phyloP scores from a whole-genome alignment of 2,329 filamentous ascomycete species.

The Colletotrichum tropicale region DNA sequence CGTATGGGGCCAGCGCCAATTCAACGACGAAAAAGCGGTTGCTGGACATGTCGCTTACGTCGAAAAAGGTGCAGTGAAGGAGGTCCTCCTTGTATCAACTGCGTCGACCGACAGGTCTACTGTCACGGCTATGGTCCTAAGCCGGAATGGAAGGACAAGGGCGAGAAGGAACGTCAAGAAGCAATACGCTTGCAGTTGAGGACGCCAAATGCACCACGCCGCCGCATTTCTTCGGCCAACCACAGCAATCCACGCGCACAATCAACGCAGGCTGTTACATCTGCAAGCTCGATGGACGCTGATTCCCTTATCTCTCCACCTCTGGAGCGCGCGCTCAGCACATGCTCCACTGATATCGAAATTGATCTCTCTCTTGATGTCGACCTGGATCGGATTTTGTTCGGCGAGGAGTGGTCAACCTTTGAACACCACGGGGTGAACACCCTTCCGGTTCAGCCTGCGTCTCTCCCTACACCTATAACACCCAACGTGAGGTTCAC shows the following conservation, averaged over 20 bases:
- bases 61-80: background rate
- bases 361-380: background rate
- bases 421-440: background rate
- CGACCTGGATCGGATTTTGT: background rate
- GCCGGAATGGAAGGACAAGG: background rate
- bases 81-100: background rate
- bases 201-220: background rate
- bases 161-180: background rate
- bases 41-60: background rate
- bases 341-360: background rate
- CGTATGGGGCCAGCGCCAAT: background rate
- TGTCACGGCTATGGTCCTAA: background rate
- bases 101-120: background rate
- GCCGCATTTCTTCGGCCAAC: background rate
- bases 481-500: background rate
- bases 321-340: background rate
- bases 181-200: background rate
- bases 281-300: background rate
- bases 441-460: background rate
- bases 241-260: background rate
- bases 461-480: background rate
- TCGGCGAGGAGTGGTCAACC: background rate
- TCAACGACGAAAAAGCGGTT: background rate
- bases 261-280: background rate
- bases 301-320: background rate